phyloP scores from a whole-genome alignment of 2,329 filamentous ascomycete genomes.

The Pseudogymnoascus sp. region DNA sequence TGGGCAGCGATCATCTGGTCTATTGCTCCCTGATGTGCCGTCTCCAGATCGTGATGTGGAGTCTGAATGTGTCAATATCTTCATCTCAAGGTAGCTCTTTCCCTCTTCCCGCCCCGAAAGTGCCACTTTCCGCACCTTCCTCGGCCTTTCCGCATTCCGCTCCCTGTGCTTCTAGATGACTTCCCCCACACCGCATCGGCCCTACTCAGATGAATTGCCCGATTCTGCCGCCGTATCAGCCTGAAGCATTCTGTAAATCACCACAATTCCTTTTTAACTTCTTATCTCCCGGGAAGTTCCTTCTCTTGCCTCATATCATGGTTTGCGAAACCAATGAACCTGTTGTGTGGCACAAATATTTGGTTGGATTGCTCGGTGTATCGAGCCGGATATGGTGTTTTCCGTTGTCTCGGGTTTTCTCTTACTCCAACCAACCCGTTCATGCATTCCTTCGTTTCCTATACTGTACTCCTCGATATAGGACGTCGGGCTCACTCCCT shows the following conservation, averaged over 20 bases:
- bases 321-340: background rate
- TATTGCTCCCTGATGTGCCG: background rate
- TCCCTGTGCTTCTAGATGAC: background rate
- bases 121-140: background rate
- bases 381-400: background rate
- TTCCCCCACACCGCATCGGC: background rate
- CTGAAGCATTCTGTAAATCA: background rate
- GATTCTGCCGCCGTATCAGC: background rate
- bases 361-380: background rate
- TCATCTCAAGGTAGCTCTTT: background rate
- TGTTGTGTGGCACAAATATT: background rate
- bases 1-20: background rate
- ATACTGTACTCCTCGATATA: background rate
- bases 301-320: background rate
- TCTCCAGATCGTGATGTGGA: background rate
- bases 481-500: background rate
- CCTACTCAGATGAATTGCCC: background rate
- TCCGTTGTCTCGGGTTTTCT: background rate
- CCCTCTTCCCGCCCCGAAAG: background rate
- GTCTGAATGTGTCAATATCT: background rate
- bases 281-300: background rate
- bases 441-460: background rate
- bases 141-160: background rate
- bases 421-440: background rate
- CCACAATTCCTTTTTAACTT: background rate